Percentiles rank a stretch among this genome's conserved stretches.
Conservation (phyloP, 2,329 filamentous ascomycete species). For the Trichoderma oligosporum region DNA sequence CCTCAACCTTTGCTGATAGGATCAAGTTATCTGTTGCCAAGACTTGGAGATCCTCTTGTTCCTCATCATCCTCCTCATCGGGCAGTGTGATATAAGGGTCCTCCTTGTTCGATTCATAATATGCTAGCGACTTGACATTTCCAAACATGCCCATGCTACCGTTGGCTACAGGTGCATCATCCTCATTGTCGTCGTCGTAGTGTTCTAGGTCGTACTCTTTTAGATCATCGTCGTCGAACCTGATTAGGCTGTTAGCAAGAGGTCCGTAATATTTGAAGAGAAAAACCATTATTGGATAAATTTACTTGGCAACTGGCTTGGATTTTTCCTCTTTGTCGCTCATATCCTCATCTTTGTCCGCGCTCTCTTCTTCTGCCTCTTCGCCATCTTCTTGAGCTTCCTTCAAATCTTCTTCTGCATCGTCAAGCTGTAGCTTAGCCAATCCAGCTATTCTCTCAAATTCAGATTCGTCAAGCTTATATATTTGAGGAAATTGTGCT, state of each 20-base stretch:
- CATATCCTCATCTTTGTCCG: conserved; percentile 25
- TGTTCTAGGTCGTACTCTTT: conserved; percentile 96
- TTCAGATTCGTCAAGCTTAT: conserved; percentile 71
- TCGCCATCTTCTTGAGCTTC: conserved; percentile 55
- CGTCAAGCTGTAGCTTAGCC: conserved; percentile 78
- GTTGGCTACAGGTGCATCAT: conserved; percentile 44
- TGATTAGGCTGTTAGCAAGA: conserved; percentile 29
- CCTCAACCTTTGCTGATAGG: conserved; percentile 88
- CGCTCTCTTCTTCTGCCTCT: conserved; percentile 17
- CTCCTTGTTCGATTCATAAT: conserved; percentile 89
- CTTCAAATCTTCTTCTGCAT: conserved; percentile 81
- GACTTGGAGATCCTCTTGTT: conserved; percentile 90
- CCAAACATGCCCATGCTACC: conserved; percentile 89
- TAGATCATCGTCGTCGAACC: conserved; percentile 75
- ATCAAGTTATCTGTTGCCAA: conserved; percentile 89
- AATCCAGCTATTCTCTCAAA: conserved; percentile 71
- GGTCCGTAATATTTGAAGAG: not conserved
- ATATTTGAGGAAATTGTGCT: conserved; percentile 70
- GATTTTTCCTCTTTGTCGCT: conserved; percentile 22
- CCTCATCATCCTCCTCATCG: conserved; percentile 69
- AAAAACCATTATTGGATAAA: not conserved
- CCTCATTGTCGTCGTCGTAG: conserved; percentile 87
- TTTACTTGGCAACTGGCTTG: conserved; percentile 41
- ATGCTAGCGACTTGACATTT: conserved; percentile 88
- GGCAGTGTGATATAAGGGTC: conserved; percentile 95